Percentiles rank a stretch among this genome's conserved stretches.
Conservation (phyloP, 495 filamentous ascomycete genomes). For the Oidiodendron maius region DNA sequence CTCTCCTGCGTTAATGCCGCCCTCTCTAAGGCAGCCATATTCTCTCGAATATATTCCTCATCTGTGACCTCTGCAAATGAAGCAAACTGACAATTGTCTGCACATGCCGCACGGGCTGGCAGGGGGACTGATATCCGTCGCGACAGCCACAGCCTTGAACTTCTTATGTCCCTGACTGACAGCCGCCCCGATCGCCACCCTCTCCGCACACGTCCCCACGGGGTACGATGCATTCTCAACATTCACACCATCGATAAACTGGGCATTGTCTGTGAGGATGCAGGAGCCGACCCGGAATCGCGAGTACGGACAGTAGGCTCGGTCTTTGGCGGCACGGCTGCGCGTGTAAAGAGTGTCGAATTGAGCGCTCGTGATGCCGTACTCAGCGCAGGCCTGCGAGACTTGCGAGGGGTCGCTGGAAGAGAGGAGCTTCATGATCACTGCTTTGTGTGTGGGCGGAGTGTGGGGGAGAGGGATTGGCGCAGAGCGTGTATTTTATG, state of each 20-base stretch:
- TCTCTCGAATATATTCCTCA: neutral
- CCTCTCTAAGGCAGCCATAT: neutral
- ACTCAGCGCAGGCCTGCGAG: slow-evolving; percentile 21
- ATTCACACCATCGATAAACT: slow-evolving; percentile 72
- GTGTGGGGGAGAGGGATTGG: neutral
- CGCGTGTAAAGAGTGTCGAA: slow-evolving; percentile 53
- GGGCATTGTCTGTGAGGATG: slow-evolving; percentile 59
- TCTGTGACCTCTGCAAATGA: neutral
- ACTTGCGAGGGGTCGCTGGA: slow-evolving; percentile 10
- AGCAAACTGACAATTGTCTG: slow-evolving; percentile 45
- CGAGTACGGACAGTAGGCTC: slow-evolving; percentile 92
- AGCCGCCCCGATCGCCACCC: slow-evolving; percentile 78
- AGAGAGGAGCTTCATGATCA: slow-evolving; percentile 8
- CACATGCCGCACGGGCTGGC: slow-evolving; percentile 72
- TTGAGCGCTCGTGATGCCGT: slow-evolving; percentile 51
- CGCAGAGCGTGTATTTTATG: too few relatives aligned
- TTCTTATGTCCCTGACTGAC: slow-evolving; percentile 58
- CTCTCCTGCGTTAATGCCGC: neutral
- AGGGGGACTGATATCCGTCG: slow-evolving; percentile 70
- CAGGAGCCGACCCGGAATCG: slow-evolving; percentile 86
- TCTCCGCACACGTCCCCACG: slow-evolving; percentile 90
- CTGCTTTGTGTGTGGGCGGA: too few relatives aligned
- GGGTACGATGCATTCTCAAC: slow-evolving; percentile 93
- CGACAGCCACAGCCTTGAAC: slow-evolving; percentile 82
- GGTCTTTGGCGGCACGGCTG: slow-evolving; percentile 58